phyloP scores from a whole-genome alignment of 129 eudicot species.

The Tanacetum coccineum region DNA sequence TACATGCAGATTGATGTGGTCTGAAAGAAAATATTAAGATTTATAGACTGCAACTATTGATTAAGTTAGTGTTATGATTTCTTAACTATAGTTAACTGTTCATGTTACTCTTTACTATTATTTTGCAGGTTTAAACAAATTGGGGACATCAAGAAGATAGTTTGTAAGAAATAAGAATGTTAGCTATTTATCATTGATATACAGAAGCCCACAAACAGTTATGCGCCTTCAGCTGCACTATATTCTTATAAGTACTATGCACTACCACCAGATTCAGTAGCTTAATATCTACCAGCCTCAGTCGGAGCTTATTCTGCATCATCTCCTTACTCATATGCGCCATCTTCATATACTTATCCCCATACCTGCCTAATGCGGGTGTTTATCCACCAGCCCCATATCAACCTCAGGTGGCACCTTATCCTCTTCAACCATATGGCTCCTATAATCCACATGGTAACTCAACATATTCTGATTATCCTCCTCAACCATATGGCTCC shows the following conservation, averaged over 20 bases:
- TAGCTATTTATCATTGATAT: no score
- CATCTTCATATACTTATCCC: constrained; percentile 30
- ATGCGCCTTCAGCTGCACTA: constrained; percentile 42
- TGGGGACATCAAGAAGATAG: no score
- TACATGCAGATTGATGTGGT: no score
- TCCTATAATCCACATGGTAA: no score
- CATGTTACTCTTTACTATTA: no score
- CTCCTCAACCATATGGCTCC: constrained; percentile 7
- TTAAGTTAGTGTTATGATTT: no score
- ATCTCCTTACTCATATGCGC: constrained; percentile 18
- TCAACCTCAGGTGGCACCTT: constrained; percentile 45
- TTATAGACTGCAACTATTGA: no score
- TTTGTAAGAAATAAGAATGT: no score
- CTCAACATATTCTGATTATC: constrained; percentile 23
- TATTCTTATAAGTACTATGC: constrained; percentile 34
- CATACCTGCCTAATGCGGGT: constrained; percentile 52
- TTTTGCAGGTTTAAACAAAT: no score
- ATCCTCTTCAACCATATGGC: constrained; percentile 26
- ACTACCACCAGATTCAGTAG: constrained; percentile 26
- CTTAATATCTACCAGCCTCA: constrained; percentile 23
- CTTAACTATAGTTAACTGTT: no score
- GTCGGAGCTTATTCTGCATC: constrained; percentile 11
- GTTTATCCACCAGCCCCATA: constrained; percentile 43
- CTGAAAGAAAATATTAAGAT: no score
- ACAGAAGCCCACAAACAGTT: constrained; percentile 49